Base-by-base conservation (phyloP, 768 basidiomycete species). In the Cyclocybe cylindracea region DNA sequence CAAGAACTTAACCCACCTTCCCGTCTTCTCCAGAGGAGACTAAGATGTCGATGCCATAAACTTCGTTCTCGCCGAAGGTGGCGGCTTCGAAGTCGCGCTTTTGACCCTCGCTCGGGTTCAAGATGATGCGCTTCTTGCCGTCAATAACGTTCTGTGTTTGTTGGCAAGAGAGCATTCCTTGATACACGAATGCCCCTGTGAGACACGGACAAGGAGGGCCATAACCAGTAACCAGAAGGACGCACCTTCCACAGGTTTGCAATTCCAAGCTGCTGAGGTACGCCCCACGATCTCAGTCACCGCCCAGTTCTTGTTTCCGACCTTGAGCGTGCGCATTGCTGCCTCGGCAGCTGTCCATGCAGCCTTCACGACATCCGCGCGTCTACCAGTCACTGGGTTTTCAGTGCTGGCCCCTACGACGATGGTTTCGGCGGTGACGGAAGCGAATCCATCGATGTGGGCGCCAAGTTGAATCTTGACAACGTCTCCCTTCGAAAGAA, bases 381-480 rank as follows among this genome's bases (percentile, higher is more conserved):
- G 86, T 55, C 87, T 75, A 42, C 91, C 97, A 3, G 89, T 93
- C 16, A 87, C 89, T 16, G 92, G 93, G 51, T 79, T 76, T 49
- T 82, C 74, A 18, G 78, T 72, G 48, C 84, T 85, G 35, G 92
- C 87, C 37, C 94, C 91, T 32, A 98, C 83, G 53, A 97, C 84
- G 62, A 98, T 70, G 46, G 96, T 98, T 71, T 99, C 97, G 33
- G 93, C 97, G 65, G 84, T 85, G 69, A 97, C 86, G 48, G 93
- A 85, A 14, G 95, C 94, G 70, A 91, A 98, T 50, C 97, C 97
- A 68, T 98, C 96, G 70, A 99, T 94, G 66, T 99, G 97, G 14
- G 95, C 94, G 41, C 97, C 97, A 54, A 98, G 79, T 70, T 95
- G 92, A 57, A 99, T 74, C 75, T 98, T 98, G 59, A 98, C 96